Base-by-base conservation (phyloP, 352 stramenopile genomes). In the Phytophthora boehmeriae region DNA sequence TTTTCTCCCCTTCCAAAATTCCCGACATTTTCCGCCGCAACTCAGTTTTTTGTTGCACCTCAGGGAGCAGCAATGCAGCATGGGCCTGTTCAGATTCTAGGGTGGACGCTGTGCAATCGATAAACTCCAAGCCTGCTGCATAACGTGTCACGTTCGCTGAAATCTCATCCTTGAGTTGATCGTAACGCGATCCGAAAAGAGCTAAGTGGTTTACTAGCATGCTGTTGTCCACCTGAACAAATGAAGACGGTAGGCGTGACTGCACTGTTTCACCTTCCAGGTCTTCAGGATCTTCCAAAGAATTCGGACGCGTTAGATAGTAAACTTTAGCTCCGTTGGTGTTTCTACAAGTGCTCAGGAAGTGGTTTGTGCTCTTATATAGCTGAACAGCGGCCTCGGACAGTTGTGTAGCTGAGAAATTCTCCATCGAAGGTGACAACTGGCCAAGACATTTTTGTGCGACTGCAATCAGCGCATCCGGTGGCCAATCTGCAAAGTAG, bases 121-220 rank as follows among this genome's bases (percentile, higher is more conserved):
- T 73, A 34, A 92, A 92, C 10, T 62, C 59, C 2, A 92, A 51
- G 0, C 80, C 80, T 0, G 47, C 17, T 1, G 59, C 53, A 43
- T 71, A 89, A 25, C 75, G 77, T 0, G 54, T 48, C 27, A 80
- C 59, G 38, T 72, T 76, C 2, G 52, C 35, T 20, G 66, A 52
- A 11, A 90, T 46, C 4, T 64, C 54, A 1, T 44, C 23, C 45
- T 84, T 46, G 0, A 90, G 50, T 0, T 58, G 59, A 1, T 71
- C 57, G 1, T 66, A 72, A 44, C 75, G 66, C 0, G 66, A 52
- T 9, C 68, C 9, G 36, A 90, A 86, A 2, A 89, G 44, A 2
- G 46, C 53, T 1, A 92, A 59, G 10, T 92, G 83, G 30, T 89
- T 77, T 13, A 89, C 45, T 11, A 92, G 67, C 65, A 89, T 76